Evolutionary conservation across 2,329 filamentous ascomycete species (phyloP), one percentile per base, ranked within the genome.

Genomic region (Ophiocordyceps camponoti-leonardi): DNA sequence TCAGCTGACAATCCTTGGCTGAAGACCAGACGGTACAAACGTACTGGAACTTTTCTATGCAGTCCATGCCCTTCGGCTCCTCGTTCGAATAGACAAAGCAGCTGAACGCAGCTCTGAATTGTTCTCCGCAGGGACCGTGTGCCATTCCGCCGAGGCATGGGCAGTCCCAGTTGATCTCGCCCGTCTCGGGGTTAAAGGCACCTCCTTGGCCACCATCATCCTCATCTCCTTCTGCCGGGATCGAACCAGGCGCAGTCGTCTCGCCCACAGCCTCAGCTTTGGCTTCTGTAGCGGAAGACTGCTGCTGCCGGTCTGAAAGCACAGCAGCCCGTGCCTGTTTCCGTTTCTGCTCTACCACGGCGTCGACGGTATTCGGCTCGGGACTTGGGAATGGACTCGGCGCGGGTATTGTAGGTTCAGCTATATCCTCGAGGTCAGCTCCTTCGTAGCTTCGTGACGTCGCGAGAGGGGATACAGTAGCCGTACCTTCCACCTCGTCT

Each of bases 101-200:
- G 75, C 87, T 94, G 58, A 98, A 98, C 0, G 92, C 92, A 22
- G 81, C 80, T 69, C 82, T 87, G 75, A 98, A 98, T 58, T 96
- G 81, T 61, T 93, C 86, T 43, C 92, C 92, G 61, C 92, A 98
- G 45, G 92, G 92, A 0, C 92, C 92, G 59, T 94, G 68, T 8
- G 92, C 92, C 92, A 98, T 98, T 45, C 92, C 92, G 43, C 92
- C 92, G 31, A 98, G 69, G 62, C 92, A 98, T 16, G 92, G 92
- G 65, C 92, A 98, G 62, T 96, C 92, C 92, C 92, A 98, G 72
- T 98, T 98, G 67, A 98, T 98, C 73, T 98, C 92, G 54, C 92
- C 92, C 11, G 92, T 98, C 69, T 96, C 92, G 3, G 88, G 87
- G 65, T 98, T 94, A 69, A 96, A 98, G 1, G 92, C 92, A 46